These are phyloP conservation scores for Saccharomyces hybrid DNA, from an alignment of 1,139 yeast genomes.

Conservation along the genomic window DNA sequence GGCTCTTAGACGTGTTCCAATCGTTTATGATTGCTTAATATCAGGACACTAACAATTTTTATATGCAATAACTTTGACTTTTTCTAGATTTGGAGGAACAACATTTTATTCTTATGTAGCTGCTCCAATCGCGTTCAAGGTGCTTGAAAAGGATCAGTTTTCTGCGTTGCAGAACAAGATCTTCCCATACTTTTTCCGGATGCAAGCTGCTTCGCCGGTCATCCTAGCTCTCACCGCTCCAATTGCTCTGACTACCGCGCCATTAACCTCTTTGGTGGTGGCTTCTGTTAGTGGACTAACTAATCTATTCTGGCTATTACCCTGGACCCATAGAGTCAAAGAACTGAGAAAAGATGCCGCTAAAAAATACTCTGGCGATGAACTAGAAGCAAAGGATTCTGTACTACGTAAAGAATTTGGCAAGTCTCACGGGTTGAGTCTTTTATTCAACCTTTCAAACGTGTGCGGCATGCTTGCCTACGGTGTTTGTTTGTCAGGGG, in stretches of 20 bases:
- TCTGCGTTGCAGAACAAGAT: constrained; percentile 65
- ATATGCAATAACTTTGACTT: constrained; percentile 5
- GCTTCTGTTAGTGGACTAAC: constrained; percentile 54
- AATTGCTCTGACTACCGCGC: constrained; percentile 39
- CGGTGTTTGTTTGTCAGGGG: constrained; percentile 52
- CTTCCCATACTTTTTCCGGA: constrained; percentile 72
- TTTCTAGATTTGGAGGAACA: constrained; percentile 62
- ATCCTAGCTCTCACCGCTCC: constrained; percentile 68
- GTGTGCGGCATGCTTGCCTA: constrained; percentile 57
- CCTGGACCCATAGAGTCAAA: constrained; percentile 54
- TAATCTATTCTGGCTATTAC: constrained; percentile 59
- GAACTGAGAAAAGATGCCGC: constrained; percentile 39
- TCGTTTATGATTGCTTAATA: not conserved
- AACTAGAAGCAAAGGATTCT: constrained; percentile 28
- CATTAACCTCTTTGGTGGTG: constrained; percentile 42
- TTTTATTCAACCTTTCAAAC: constrained; percentile 56
- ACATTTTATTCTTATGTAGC: constrained; percentile 78
- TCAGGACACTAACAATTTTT: constrained; percentile 1
- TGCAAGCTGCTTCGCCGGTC: constrained; percentile 65
- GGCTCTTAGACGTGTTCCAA: not conserved
- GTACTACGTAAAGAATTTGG: constrained; percentile 62
- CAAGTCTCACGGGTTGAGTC: constrained; percentile 63
- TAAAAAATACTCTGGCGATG: constrained; percentile 35
- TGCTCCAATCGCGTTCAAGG: constrained; percentile 77
- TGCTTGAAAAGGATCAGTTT: constrained; percentile 69